These are phyloP conservation scores for Aspergillus ruber DNA, from an alignment of 2,329 filamentous ascomycete species.

Conservation along the genomic window DNA sequence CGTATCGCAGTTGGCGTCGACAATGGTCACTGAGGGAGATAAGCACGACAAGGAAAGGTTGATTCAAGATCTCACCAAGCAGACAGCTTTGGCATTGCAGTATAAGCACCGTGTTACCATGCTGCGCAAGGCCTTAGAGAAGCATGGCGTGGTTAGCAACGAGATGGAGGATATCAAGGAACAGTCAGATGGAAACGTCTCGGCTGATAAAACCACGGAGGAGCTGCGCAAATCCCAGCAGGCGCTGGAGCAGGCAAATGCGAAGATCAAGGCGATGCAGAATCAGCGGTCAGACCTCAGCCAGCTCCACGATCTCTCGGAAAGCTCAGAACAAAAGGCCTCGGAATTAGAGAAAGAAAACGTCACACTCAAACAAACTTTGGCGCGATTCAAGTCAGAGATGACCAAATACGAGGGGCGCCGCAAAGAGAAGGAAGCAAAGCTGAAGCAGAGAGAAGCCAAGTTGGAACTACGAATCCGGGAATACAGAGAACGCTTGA, in stretches of 20 bases:
- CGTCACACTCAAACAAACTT: slow-evolving; percentile 31
- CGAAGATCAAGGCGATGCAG: slow-evolving; percentile 29
- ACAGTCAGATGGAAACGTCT: slow-evolving; percentile 2
- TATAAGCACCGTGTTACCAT: slow-evolving; percentile 38
- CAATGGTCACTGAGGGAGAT: slow-evolving; percentile 27
- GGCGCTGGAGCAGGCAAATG: slow-evolving; percentile 29
- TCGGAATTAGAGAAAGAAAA: slow-evolving; percentile 38
- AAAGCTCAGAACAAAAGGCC: slow-evolving; percentile 37
- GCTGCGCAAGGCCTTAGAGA: slow-evolving; percentile 32
- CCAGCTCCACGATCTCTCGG: slow-evolving; percentile 28
- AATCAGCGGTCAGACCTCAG: slow-evolving; percentile 26
- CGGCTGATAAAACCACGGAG: slow-evolving; percentile 9
- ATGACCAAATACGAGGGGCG: slow-evolving; percentile 38
- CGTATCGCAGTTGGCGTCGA: slow-evolving; percentile 36
- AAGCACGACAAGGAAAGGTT: slow-evolving; percentile 34
- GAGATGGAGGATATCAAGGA: slow-evolving; percentile 17
- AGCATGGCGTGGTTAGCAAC: slow-evolving; percentile 31
- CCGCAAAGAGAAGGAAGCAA: slow-evolving; percentile 38
- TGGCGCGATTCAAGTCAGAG: slow-evolving; percentile 37
- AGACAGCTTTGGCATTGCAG: slow-evolving; percentile 39
- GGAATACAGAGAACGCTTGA: slow-evolving; percentile 36
- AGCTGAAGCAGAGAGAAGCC: slow-evolving; percentile 33
- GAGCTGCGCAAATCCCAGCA: slow-evolving; percentile 28
- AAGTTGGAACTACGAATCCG: slow-evolving; percentile 35
- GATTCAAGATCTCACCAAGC: slow-evolving; percentile 37